phyloP scores from a whole-genome alignment of 805 yeast species.

The Saturnispora quitensis region DNA sequence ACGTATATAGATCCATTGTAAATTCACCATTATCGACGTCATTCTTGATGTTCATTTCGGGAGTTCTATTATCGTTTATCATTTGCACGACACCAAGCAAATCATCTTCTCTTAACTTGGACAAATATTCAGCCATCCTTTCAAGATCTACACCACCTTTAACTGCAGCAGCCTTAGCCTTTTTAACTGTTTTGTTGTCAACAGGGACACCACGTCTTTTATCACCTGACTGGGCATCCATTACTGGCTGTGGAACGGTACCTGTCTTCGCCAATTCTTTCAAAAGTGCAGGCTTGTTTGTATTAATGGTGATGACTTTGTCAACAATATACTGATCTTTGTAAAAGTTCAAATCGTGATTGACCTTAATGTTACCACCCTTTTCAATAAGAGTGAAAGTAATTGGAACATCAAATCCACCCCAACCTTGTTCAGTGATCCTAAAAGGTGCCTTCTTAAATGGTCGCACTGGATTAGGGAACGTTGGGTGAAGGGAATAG shows the following conservation, averaged over 20 bases:
- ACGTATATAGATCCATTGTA: slow-evolving; percentile 87
- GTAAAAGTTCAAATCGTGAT: slow-evolving; percentile 82
- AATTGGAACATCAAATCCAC: slow-evolving; percentile 87
- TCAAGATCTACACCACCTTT: slow-evolving; percentile 83
- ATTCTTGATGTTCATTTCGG: slow-evolving; percentile 91
- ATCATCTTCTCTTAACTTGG: slow-evolving; percentile 86
- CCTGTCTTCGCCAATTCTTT: slow-evolving; percentile 75
- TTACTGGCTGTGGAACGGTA: slow-evolving; percentile 47
- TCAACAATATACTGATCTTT: slow-evolving; percentile 70
- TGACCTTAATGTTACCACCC: slow-evolving; percentile 78
- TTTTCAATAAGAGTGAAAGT: slow-evolving; percentile 70
- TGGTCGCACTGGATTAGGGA: slow-evolving; percentile 77
- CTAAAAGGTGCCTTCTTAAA: slow-evolving; percentile 77
- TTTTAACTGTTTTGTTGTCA: slow-evolving; percentile 38
- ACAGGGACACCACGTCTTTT: slow-evolving; percentile 21
- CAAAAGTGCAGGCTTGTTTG: slow-evolving; percentile 62
- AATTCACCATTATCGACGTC: slow-evolving; percentile 96
- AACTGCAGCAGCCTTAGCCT: slow-evolving; percentile 45
- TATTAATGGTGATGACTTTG: slow-evolving; percentile 68
- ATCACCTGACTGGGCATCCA: slow-evolving; percentile 14
- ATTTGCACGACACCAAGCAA: slow-evolving; percentile 90
- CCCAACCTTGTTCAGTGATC: slow-evolving; percentile 96
- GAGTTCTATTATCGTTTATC: slow-evolving; percentile 92
- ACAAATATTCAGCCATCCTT: slow-evolving; percentile 79
- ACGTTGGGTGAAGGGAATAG: slow-evolving; percentile 90